phyloP scores from a whole-genome alignment of 2,329 filamentous ascomycete species.

The Hirsutella rhossiliensis region DNA sequence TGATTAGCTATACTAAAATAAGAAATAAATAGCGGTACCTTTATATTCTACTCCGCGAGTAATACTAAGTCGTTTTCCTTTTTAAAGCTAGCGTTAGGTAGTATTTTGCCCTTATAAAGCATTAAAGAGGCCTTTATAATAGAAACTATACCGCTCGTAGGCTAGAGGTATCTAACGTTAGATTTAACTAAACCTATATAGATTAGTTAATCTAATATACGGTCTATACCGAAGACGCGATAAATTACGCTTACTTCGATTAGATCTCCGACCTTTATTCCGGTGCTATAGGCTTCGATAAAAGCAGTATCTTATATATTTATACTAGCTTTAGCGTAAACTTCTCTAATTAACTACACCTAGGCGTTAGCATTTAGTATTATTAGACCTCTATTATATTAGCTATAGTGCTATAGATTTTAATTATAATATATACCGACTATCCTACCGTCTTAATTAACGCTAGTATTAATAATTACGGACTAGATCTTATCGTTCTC shows the following conservation, averaged over 20 bases:
- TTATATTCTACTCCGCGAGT: conserved; percentile 35
- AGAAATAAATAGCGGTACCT: conserved; percentile 32
- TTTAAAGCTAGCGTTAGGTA: conserved; percentile 38
- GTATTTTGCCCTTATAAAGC: conserved; percentile 35
- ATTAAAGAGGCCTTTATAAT: conserved; percentile 40
- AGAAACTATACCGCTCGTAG: conserved; percentile 34
- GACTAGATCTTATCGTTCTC: conserved; percentile 43
- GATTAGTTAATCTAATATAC: conserved; percentile 25
- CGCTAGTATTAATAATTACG: conserved; percentile 34
- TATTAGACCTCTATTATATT: conserved; percentile 34
- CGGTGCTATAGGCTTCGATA: conserved; percentile 43
- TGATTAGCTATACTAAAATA: too few species aligned
- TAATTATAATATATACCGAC: conserved; percentile 7
- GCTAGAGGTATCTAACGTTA: conserved; percentile 40
- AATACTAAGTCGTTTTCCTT: conserved; percentile 34
- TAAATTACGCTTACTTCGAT: conserved; percentile 38
- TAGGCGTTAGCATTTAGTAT: conserved; percentile 40
- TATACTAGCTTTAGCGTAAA: conserved; percentile 19
- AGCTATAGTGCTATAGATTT: not conserved
- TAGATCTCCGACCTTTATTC: conserved; percentile 43
- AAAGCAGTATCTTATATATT: conserved; percentile 17
- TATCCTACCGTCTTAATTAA: conserved; percentile 43
- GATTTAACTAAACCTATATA: conserved; percentile 37
- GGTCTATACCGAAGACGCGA: conserved; percentile 26
- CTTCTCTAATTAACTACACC: conserved; percentile 21